Evolutionary conservation across 768 basidiomycete species (phyloP), one percentile per base, ranked within the genome.

Genomic region (Lactarius vividus): DNA sequence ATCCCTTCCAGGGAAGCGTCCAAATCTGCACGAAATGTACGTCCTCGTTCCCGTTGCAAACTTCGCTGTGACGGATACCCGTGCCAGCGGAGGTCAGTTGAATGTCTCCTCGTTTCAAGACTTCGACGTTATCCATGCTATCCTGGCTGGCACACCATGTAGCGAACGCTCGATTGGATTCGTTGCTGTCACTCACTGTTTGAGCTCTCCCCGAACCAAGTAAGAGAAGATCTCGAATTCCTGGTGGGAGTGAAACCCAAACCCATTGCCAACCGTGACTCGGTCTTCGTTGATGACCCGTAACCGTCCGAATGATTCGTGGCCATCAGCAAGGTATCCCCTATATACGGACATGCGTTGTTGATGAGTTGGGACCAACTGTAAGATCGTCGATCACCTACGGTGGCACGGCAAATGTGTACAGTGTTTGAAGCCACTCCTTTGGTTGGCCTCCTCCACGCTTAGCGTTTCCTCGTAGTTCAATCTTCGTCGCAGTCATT

Each of bases 191-290:
- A 77, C 87, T 70, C 73, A 92, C 92, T 95, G 93, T 74, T 93
- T 88, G 37, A 94, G 81, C 71, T 88, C 82, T 4, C 93, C 94
- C 23, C 78, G 75, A 44, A 96, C 85, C 62, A 96, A 79, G 73
- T 97, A 96, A 1, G 88, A 89, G 78, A 95, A 97, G 67, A 97
- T 98, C 72, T 97, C 94, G 70, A 92, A 92, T 74, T 92, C 89
- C 37, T 85, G 81, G 72, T 96, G 94, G 7, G 83, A 81, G 76
- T 95, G 92, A 0, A 87, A 89, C 2, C 92, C 94, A 69, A 98
- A 98, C 0, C 96, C 96, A 20, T 85, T 88, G 20, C 77, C 72
- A 7, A 89, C 78, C 4, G 82, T 83, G 46, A 96, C 91, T n/a
- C 92, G 87, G 71, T 94, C 93, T 76, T 97, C 95, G 77, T 97